Percentiles rank a stretch among this genome's conserved stretches.
Conservation (phyloP, 75 land plant species). For the Picea sitchensis region DNA sequence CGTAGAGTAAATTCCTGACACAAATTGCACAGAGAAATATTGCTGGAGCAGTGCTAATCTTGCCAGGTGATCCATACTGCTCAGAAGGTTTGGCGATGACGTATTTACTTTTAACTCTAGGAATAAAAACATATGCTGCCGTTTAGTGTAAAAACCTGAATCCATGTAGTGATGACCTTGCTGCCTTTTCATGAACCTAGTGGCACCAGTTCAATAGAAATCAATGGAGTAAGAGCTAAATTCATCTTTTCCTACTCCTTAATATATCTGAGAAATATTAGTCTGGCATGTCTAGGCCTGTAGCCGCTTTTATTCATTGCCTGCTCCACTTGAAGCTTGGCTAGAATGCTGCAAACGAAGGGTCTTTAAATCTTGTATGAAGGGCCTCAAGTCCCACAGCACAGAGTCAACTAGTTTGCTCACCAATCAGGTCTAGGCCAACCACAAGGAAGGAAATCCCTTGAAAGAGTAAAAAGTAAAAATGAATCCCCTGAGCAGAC, state of each 20-base stretch:
- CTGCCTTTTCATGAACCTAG: background rate
- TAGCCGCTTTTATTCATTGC: background rate
- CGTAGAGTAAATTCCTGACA: background rate
- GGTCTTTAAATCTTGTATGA: background rate
- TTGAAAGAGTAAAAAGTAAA: conserved; percentile 89
- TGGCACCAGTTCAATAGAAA: background rate
- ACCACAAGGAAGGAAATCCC: conserved; percentile 72
- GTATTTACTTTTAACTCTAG: background rate
- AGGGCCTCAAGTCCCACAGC: background rate
- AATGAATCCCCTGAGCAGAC: conserved; percentile 84
- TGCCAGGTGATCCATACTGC: background rate
- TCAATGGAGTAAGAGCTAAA: background rate
- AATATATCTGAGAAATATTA: background rate
- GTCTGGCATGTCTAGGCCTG: background rate
- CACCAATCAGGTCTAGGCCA: conserved; percentile 64
- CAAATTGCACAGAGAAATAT: background rate
- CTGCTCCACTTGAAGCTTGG: background rate
- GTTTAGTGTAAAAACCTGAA: background rate
- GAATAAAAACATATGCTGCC: background rate
- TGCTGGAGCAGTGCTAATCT: background rate
- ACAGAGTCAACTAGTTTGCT: conserved; percentile 37
- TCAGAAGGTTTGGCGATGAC: background rate
- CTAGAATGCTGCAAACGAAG: background rate
- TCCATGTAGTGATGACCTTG: background rate
- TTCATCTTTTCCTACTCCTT: background rate